Conservation (phyloP, 495 filamentous ascomycete species). For the Podospora conica region DNA sequence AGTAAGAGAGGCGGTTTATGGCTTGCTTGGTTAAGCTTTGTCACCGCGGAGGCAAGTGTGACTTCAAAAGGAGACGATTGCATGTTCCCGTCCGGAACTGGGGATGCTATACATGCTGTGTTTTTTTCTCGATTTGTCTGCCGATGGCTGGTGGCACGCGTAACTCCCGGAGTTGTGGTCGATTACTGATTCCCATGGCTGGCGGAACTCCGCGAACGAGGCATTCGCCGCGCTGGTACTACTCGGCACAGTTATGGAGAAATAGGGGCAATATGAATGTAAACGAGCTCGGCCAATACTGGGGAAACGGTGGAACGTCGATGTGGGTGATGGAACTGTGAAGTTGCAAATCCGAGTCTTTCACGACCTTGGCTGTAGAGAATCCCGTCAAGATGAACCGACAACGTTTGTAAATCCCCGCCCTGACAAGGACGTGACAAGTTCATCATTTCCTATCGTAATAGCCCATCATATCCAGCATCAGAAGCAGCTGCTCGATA, state of each 20-base stretch:
- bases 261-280: neutral
- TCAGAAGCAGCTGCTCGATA: constrained; percentile 48
- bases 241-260: neutral
- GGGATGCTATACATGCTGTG: neutral
- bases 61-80: neutral
- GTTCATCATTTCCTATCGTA: constrained; percentile 30
- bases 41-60: neutral
- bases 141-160: neutral
- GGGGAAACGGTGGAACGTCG: neutral
- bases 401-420: neutral
- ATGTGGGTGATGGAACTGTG: neutral
- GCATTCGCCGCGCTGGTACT: neutral
- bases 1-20: neutral
- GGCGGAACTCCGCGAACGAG: neutral
- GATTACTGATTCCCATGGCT: neutral
- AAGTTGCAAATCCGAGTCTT: neutral
- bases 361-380: too few species aligned
- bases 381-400: too few species aligned
- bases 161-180: neutral
- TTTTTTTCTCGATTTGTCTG: neutral
- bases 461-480: constrained; percentile 57
- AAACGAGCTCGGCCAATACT: neutral
- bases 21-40: neutral
- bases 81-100: neutral
- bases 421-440: neutral